phyloP scores from a whole-genome alignment of 495 filamentous ascomycete species.

The Barbatosphaeria neglecta region DNA sequence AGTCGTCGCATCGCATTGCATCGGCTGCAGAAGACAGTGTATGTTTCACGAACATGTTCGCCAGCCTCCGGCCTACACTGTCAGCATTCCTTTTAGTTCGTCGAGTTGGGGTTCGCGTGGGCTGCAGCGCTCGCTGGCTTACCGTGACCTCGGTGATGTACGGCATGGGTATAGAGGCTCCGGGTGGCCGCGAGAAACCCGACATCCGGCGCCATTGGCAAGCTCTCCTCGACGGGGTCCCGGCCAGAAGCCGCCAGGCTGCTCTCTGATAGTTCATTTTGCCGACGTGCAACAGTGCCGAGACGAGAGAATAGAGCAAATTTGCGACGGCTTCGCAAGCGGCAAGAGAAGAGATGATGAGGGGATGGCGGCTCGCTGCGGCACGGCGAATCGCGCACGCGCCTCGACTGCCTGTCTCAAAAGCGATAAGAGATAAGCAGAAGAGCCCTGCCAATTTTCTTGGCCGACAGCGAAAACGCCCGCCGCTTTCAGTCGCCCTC shows the following conservation, averaged over 20 bases:
- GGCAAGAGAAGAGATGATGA: no score
- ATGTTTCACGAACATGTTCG: slow-evolving; percentile 67
- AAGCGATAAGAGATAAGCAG: no score
- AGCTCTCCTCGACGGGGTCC: slow-evolving; percentile 13
- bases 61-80: slow-evolving; percentile 70
- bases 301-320: no score
- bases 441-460: no score
- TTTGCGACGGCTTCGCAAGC: not conserved
- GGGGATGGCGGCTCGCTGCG: no score
- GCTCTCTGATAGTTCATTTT: slow-evolving; percentile 22
- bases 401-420: no score
- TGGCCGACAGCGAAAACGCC: no score
- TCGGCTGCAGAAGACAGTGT: not conserved
- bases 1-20: no score
- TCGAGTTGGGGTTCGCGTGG: not conserved
- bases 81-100: slow-evolving; percentile 27
- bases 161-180: slow-evolving; percentile 53
- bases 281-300: not conserved
- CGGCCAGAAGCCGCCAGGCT: slow-evolving; percentile 17
- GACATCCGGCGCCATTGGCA: slow-evolving; percentile 28
- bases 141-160: slow-evolving; percentile 75
- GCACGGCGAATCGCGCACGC: no score
- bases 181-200: slow-evolving; percentile 24
- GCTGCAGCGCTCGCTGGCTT: slow-evolving; percentile 22
- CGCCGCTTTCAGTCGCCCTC: no score